Conservation (phyloP, 441 rosid species). For the Aquilaria agallochum region DNA sequence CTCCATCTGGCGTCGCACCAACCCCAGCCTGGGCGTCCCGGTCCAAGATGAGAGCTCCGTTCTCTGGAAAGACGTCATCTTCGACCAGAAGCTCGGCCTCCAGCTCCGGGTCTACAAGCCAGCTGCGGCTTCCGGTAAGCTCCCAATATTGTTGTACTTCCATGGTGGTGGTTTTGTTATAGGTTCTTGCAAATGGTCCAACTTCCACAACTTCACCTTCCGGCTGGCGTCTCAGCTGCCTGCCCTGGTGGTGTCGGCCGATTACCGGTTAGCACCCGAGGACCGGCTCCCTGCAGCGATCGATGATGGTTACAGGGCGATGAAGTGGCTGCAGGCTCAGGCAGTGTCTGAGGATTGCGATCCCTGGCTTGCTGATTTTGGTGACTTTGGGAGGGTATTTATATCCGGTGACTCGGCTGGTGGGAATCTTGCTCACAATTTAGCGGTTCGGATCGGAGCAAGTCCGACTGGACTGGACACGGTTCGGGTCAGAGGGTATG, state of each 20-base stretch:
- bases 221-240: conserved; percentile 42
- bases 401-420: conserved; percentile 60
- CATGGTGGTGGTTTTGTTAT: conserved; percentile 72
- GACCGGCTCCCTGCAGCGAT: conserved; percentile 55
- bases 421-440: conserved; percentile 49
- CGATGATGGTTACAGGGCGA: conserved; percentile 48
- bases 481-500: conserved; percentile 43
- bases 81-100: conserved; percentile 32
- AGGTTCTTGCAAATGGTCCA: conserved; percentile 61
- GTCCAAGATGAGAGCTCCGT: conserved; percentile 43
- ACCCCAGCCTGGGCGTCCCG: conserved; percentile 39
- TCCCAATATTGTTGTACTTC: conserved; percentile 51
- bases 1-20: conserved; percentile 46
- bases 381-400: conserved; percentile 48
- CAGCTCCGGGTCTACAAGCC: conserved; percentile 47
- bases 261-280: conserved; percentile 64
- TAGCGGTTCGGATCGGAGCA: conserved; percentile 37
- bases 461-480: conserved; percentile 36
- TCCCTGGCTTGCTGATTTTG: conserved; percentile 41
- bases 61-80: conserved; percentile 42
- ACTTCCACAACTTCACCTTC: conserved; percentile 55
- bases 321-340: conserved; percentile 56
- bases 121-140: conserved; percentile 27
- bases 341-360: conserved; percentile 34
- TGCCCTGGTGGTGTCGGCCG: conserved; percentile 43